phyloP scores from a whole-genome alignment of 352 stramenopile genomes.

The Phytophthora megakarya region DNA sequence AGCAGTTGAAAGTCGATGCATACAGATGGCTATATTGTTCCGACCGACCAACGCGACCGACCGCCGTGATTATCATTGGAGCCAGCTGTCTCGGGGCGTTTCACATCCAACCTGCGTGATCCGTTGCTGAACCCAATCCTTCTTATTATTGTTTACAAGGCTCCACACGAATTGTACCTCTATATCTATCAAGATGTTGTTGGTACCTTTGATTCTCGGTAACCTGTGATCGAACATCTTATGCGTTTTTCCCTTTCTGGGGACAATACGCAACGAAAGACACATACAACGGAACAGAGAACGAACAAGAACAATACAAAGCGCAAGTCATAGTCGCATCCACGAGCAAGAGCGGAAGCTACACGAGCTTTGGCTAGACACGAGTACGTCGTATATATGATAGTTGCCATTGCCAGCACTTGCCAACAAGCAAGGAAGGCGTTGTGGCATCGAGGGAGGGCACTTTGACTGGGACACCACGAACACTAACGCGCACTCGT shows the following conservation, averaged over 20 bases:
- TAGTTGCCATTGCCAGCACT: too few relatives aligned
- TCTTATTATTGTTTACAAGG: too few relatives aligned
- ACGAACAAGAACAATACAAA: constrained; percentile 42
- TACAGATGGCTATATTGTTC: background rate
- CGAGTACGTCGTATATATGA: too few relatives aligned
- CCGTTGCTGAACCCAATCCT: too few relatives aligned
- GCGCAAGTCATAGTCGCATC: constrained; percentile 24
- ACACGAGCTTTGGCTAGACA: too few relatives aligned
- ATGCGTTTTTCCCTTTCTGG: background rate
- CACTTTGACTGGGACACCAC: too few relatives aligned
- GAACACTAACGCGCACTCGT: too few relatives aligned
- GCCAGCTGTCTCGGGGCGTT: background rate
- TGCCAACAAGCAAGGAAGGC: too few relatives aligned
- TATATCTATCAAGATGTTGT: background rate
- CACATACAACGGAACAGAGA: constrained; percentile 33
- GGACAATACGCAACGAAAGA: constrained; percentile 24
- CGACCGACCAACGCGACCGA: background rate
- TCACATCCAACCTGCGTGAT: background rate
- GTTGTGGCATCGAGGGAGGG: too few relatives aligned
- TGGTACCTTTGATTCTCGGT: background rate
- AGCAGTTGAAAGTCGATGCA: background rate
- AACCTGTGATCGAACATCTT: background rate
- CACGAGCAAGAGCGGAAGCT: constrained; percentile 10
- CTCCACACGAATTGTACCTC: background rate
- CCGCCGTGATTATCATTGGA: background rate